phyloP scores from a whole-genome alignment of 2,329 filamentous ascomycete species.

The Ascochyta koolunga region DNA sequence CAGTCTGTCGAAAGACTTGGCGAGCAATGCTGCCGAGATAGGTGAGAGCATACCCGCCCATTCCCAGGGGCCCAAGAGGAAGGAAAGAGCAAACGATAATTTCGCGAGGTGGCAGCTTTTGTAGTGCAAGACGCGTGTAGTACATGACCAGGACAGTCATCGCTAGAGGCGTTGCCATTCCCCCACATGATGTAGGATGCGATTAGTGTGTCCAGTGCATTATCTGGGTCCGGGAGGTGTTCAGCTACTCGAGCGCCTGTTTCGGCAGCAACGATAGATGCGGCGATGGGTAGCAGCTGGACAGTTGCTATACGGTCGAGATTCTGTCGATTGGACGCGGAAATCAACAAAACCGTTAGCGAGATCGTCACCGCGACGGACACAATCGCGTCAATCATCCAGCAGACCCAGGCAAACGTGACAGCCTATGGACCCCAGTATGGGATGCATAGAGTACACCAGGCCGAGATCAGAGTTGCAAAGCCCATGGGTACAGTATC shows the following conservation, averaged over 20 bases:
- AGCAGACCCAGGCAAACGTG: conserved; percentile 55
- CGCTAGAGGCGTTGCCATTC: conserved; percentile 66
- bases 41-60: conserved; percentile 67
- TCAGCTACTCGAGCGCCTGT: conserved; percentile 68
- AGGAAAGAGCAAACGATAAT: conserved; percentile 72
- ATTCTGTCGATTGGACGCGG: conserved; percentile 36
- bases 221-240: conserved; percentile 60
- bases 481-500: conserved; percentile 72
- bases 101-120: conserved; percentile 70
- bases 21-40: conserved; percentile 55
- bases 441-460: conserved; percentile 64
- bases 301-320: conserved; percentile 64
- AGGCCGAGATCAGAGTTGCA: conserved; percentile 71
- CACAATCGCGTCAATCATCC: conserved; percentile 57
- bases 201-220: conserved; percentile 68
- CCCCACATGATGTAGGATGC: conserved; percentile 73
- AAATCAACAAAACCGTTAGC: conserved; percentile 63
- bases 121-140: conserved; percentile 70
- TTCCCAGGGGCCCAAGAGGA: conserved; percentile 69
- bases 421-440: conserved; percentile 65
- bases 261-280: conserved; percentile 69
- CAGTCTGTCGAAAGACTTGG: conserved; percentile 49
- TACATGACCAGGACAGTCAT: conserved; percentile 70
- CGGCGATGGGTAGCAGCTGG: conserved; percentile 70
- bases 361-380: conserved; percentile 51